Evolutionary conservation across 306 rosid genomes (phyloP).

Genomic region (Cercis canadensis): DNA sequence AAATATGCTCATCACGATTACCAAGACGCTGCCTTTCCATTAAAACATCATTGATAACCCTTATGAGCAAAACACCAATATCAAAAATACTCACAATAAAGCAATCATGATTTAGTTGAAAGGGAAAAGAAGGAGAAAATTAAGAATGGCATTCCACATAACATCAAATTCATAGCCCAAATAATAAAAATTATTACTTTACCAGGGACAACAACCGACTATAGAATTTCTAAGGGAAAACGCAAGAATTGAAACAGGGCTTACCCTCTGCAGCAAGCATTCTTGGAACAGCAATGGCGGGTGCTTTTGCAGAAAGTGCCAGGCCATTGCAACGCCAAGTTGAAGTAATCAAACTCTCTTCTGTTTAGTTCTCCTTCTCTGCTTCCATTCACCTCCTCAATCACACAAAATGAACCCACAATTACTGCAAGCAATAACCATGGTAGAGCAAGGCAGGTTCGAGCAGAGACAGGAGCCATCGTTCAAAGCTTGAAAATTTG

Average conservation of each 20-base stretch:
- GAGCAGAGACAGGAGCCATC: constrained; percentile 29
- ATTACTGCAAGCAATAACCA: constrained; percentile 22
- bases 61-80: neutral
- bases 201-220: neutral
- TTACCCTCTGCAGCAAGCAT: constrained; percentile 90
- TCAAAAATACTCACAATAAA: neutral
- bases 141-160: neutral
- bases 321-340: constrained; percentile 88
- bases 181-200: too few species aligned
- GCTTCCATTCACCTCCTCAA: constrained; percentile 18
- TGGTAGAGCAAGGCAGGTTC: constrained; percentile 17
- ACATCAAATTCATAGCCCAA: neutral
- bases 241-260: neutral
- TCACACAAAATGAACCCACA: constrained; percentile 5
- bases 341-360: constrained; percentile 91
- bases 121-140: neutral
- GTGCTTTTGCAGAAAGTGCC: constrained; percentile 64
- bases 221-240: neutral
- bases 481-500: neutral
- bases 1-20: neutral
- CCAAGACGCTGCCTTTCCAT: too few species aligned
- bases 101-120: too few species aligned
- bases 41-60: neutral
- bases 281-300: constrained; percentile 66
- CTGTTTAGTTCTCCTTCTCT: constrained; percentile 31